Percentiles rank a stretch among this genome's conserved stretches.
These are phyloP conservation scores for Geotrichum carabidarum DNA, from an alignment of 1,139 yeast species.

Conservation along the genomic window DNA sequence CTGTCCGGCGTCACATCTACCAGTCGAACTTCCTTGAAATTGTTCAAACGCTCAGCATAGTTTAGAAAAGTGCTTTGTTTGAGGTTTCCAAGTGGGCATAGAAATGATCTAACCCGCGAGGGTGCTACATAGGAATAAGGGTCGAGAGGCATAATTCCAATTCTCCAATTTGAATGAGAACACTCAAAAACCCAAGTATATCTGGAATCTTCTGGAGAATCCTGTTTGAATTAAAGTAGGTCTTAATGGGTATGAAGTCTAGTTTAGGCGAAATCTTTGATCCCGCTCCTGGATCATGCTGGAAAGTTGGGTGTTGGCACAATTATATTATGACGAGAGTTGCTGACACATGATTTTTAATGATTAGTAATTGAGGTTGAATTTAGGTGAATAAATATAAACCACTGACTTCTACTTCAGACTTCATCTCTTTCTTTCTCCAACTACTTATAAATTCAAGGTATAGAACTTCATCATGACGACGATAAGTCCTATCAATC, in stretches of 20 bases:
- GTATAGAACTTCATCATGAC: background rate
- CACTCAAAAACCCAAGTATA: background rate
- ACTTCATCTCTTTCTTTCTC: background rate
- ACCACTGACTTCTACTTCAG: background rate
- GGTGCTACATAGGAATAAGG: slow-evolving; percentile 50
- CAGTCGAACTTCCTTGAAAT: slow-evolving; percentile 61
- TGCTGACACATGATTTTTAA: slow-evolving; percentile 2
- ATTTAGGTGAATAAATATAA: too few relatives aligned
- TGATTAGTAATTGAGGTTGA: background rate
- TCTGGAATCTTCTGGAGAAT: background rate
- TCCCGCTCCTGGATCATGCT: background rate
- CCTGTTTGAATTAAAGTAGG: background rate
- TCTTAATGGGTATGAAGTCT: background rate
- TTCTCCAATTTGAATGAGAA: background rate
- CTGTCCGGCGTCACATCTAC: slow-evolving; percentile 68
- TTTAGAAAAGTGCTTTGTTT: slow-evolving; percentile 45
- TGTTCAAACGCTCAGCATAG: slow-evolving; percentile 45
- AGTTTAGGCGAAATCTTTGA: background rate
- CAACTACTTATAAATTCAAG: background rate
- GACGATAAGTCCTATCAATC: slow-evolving; percentile 21
- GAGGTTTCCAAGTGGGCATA: slow-evolving; percentile 67
- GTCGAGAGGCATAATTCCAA: slow-evolving; percentile 34
- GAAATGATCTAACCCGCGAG: slow-evolving; percentile 58
- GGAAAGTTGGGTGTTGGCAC: background rate
- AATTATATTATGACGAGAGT: too few relatives aligned